Evolutionary conservation across 1,284 basidiomycete species (phyloP).

Genomic region (Puccinia triticina): DNA sequence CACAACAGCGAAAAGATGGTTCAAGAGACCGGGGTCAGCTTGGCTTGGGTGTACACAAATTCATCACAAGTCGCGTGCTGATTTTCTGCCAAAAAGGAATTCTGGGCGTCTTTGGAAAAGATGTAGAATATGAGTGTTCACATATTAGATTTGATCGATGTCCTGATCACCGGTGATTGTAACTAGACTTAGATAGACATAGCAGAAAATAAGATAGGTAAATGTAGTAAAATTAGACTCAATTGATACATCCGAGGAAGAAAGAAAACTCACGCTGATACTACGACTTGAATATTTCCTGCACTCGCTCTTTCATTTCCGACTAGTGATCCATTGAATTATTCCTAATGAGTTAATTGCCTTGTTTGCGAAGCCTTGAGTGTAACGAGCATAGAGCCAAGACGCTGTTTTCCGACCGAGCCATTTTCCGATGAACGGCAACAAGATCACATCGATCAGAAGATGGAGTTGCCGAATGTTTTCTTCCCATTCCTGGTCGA

Average conservation of each 20-base stretch:
- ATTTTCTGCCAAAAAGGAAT: too few relatives aligned
- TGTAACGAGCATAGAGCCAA: constrained; percentile 63
- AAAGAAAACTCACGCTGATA: background rate
- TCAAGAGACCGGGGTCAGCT: too few relatives aligned
- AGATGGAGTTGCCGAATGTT: constrained; percentile 79
- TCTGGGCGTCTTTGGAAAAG: too few relatives aligned
- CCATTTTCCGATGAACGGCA: constrained; percentile 86
- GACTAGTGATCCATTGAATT: background rate
- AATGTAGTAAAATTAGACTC: background rate
- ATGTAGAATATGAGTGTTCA: too few relatives aligned
- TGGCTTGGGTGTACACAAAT: too few relatives aligned
- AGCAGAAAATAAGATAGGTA: background rate
- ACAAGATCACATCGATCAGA: constrained; percentile 74
- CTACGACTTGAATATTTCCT: background rate
- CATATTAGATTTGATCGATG: too few relatives aligned
- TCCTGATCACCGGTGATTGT: too few relatives aligned
- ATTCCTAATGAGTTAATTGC: constrained; percentile 3
- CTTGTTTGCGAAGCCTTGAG: constrained; percentile 20
- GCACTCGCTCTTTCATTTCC: background rate
- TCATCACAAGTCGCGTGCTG: too few relatives aligned
- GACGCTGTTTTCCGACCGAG: constrained; percentile 80
- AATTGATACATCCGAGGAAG: background rate
- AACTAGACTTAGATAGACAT: background rate
- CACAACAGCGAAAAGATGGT: too few relatives aligned
- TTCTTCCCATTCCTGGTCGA: constrained; percentile 79